Evolutionary conservation across 73 alveolate species (phyloP), one percentile per base, ranked within the genome.

Genomic region (Tetrahymena malaccensis): DNA sequence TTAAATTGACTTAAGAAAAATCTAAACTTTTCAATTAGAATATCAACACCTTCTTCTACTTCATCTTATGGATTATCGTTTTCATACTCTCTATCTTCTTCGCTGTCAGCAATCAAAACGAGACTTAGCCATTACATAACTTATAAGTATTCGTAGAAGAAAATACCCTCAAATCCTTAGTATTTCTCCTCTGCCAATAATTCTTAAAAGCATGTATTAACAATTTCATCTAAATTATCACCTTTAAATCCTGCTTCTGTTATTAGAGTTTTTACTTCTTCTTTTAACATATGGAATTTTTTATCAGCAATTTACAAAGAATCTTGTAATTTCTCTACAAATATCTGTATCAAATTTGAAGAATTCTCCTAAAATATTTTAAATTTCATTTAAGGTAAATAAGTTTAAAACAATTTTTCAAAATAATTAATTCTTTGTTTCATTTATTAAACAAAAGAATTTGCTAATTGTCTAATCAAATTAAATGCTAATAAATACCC

Each of bases 41-140:
- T 70, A 11, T 70, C 89, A 25, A 70, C 89, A 22, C 89, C 89
- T 70, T 70, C 89, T n/a, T 70, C 89, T 70, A 70, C 89, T 70
- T 70, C 89, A 70, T 70, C 89, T n/a, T 70, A 31, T 19, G 89
- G 89, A 70, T 70, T 70, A 70, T 95, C 97, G 11, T 89, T 93
- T 56, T 95, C 95, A 13, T 85, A 89, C 34, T 89, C 40, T 43
- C 94, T 31, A 31, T 55, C 58, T 19, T 93, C 85, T 55, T 95
- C 97, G 44, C 94, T 94, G 93, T 95, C 94, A 34, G 93, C 83
- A 34, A 95, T 89, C 12, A 95, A 35, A 10, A 85, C 95, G n/a
- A 95, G 85, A 43, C 95, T 94, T 10, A 95, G 84, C 97, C 97
- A 95, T 95, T 95, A 34, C 97, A 95, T 89, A 43, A 95, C 97